Conservation (phyloP, 202 grass and related monocot genomes). For the Setaria viridis region DNA sequence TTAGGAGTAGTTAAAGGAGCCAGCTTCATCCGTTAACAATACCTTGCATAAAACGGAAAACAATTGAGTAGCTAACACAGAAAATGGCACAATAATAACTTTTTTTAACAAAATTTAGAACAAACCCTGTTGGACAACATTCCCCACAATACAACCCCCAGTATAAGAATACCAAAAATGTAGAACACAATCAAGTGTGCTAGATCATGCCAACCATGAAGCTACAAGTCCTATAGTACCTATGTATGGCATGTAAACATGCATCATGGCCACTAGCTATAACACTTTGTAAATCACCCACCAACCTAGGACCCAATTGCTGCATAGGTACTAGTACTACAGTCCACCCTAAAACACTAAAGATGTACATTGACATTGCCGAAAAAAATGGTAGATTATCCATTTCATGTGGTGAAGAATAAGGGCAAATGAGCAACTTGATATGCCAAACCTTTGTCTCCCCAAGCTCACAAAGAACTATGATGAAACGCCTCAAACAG, state of each 20-base stretch:
- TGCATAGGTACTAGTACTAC: neutral
- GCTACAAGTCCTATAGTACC: conserved; percentile 17
- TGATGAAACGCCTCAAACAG: conserved; percentile 90
- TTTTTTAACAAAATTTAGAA: neutral
- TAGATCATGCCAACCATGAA: conserved; percentile 32
- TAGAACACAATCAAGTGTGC: conserved; percentile 16
- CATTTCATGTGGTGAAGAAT: conserved; percentile 30
- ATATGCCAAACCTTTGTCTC: conserved; percentile 78
- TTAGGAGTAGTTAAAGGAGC: neutral
- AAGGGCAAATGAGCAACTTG: conserved; percentile 38
- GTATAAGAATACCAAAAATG: conserved; percentile 10
- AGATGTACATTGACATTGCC: neutral
- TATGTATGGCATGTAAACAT: conserved; percentile 35
- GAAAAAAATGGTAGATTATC: conserved; percentile 25
- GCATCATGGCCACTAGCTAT: conserved; percentile 11
- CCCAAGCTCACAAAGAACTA: conserved; percentile 91
- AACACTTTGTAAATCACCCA: neutral
- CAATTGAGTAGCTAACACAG: neutral
- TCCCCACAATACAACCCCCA: neutral
- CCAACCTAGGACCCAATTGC: neutral
- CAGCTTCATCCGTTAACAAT: neutral
- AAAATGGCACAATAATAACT: neutral
- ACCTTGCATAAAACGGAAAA: conserved; percentile 22
- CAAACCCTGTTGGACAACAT: neutral
- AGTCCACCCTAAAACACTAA: neutral